Evolutionary conservation across 2,329 filamentous ascomycete genomes (phyloP).

Genomic region (Trichophyton schoenleinii): DNA sequence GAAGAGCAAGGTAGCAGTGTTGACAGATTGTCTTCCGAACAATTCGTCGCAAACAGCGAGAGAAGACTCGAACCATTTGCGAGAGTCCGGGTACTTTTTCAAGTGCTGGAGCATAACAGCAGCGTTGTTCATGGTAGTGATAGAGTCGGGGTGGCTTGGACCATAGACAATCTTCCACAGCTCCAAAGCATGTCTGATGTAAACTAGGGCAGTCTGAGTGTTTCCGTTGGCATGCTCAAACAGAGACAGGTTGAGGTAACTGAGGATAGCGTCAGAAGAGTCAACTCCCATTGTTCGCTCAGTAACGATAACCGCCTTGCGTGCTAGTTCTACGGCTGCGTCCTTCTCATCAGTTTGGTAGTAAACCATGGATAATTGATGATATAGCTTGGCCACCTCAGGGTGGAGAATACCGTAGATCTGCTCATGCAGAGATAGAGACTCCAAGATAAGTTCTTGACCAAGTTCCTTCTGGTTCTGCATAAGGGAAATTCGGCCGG

Average conservation of each 20-base stretch:
- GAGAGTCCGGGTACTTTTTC: conserved; percentile 88
- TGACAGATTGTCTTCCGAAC: conserved; percentile 79
- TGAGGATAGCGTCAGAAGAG: conserved; percentile 82
- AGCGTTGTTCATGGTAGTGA: conserved; percentile 97
- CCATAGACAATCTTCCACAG: conserved; percentile 98
- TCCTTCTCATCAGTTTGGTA: conserved; percentile 98
- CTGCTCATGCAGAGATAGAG: conserved; percentile 89
- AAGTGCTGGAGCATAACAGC: conserved; percentile 96
- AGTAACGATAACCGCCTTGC: conserved; percentile 91
- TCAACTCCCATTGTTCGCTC: conserved; percentile 91
- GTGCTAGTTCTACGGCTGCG: conserved; percentile 83
- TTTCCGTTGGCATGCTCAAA: conserved; percentile 90
- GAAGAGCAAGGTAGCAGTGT: conserved; percentile 89
- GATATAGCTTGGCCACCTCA: conserved; percentile 90
- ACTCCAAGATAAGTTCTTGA: conserved; percentile 91
- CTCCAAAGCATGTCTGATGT: conserved; percentile 83
- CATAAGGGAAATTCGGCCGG: conserved; percentile 87
- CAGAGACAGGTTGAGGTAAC: conserved; percentile 88
- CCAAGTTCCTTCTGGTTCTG: conserved; percentile 93
- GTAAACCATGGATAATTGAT: conserved; percentile 88
- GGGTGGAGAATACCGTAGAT: conserved; percentile 97
- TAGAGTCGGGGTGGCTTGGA: conserved; percentile 83
- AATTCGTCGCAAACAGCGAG: conserved; percentile 78
- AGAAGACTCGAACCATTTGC: conserved; percentile 92
- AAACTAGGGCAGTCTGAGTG: conserved; percentile 73